These are phyloP conservation scores for Boletellus sp. DNA, from an alignment of 768 basidiomycete species.

Conservation along the genomic window DNA sequence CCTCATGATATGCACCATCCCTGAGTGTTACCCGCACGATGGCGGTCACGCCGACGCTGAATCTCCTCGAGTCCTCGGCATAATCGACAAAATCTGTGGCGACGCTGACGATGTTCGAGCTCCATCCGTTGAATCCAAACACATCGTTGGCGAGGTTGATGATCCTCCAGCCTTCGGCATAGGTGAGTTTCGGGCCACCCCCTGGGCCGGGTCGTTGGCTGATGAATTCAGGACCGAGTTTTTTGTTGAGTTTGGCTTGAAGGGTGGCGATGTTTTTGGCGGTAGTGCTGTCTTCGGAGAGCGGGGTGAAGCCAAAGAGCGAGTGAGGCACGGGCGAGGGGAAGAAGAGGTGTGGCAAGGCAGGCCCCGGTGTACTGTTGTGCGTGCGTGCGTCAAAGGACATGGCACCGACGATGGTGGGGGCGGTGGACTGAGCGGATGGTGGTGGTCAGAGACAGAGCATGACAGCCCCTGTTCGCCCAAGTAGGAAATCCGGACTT, in stretches of 20 bases:
- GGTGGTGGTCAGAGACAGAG: constrained; percentile 13
- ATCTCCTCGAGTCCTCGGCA: constrained; percentile 62
- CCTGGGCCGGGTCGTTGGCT: constrained; percentile 86
- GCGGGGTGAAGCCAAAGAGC: constrained; percentile 3
- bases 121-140: constrained; percentile 98
- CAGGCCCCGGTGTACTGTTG: constrained; percentile 30
- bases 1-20: constrained; percentile 90
- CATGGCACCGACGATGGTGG: constrained; percentile 48
- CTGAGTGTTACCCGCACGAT: constrained; percentile 82
- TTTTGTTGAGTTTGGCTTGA: constrained; percentile 79
- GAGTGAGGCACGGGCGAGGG: background rate
- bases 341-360: constrained; percentile 3
- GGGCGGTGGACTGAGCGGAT: constrained; percentile 19
- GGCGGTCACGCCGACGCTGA: constrained; percentile 75
- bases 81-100: constrained; percentile 78
- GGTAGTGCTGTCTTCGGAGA: constrained; percentile 60
- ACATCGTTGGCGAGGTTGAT: constrained; percentile 98
- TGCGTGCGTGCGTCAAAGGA: constrained; percentile 62
- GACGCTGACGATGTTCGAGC: constrained; percentile 69
- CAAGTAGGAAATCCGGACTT: background rate
- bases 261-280: constrained; percentile 57
- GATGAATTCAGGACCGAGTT: constrained; percentile 92
- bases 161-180: constrained; percentile 96
- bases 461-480: background rate
- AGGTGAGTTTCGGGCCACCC: constrained; percentile 83